Evolutionary conservation across 177 flowering plant genomes (phyloP), one percentile per base, ranked within the genome.

Genomic region (Vitis hybrid): DNA sequence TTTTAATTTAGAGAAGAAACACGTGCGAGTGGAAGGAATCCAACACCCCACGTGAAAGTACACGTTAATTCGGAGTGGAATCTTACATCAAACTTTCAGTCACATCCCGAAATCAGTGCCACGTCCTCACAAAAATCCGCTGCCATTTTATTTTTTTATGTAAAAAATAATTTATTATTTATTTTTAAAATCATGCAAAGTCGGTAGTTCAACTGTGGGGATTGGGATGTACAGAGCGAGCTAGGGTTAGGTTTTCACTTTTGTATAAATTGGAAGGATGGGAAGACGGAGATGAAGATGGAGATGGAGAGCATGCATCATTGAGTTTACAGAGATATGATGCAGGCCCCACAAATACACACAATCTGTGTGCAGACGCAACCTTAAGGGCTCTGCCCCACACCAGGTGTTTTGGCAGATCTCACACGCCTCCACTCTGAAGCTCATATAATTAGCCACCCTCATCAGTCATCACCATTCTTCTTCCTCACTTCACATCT

Each of bases 361-460:
- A 40, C 48, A 40, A 40, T 6, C 48, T 40, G 48, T 55, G 48
- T 55, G 57, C 6, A 30, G 52, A 65, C 61, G n/a, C 64, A 50
- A 65, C 58, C 57, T 12, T 16, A 6, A 30, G 32, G 48, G 6
- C 18, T 11, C 57, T 14, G 16, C 7, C 57, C 6, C 57, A 6
- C 57, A 15, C 8, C 62, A 66, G 56, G 27, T 60, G 65, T 30
- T 21, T 63, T 68, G 55, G 68, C 72, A 68, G 58, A 68, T 68
- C 64, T 49, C 56, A 73, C 72, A 73, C 76, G 76, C 64, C 63
- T 68, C 27, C 27, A 27, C 61, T 56, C 19, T 11, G 15, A 12
- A 14, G 57, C 57, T 52, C 15, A 15, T 14, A 55, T 55, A 55
- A 55, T 14, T 14, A 14, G 8, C 57, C 57, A 52, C 4, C 57